Evolutionary conservation across 306 rosid genomes (phyloP).

Genomic region (Herpetospermum pedunculosum): DNA sequence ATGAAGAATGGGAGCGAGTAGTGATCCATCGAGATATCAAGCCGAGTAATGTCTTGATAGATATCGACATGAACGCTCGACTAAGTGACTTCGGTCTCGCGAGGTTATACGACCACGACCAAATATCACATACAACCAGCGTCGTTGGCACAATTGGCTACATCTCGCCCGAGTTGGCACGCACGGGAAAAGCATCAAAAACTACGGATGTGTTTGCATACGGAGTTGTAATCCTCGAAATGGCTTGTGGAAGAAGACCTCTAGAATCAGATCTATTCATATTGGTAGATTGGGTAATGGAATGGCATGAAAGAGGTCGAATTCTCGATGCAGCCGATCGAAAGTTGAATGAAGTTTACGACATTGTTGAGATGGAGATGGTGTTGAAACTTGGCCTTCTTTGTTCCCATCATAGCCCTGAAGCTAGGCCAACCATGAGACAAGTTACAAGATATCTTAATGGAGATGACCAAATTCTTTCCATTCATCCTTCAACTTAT

Average conservation of each 20-base stretch:
- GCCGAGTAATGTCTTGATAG: slow-evolving; percentile 50
- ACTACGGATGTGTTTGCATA: slow-evolving; percentile 50
- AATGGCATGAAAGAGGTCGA: slow-evolving; percentile 20
- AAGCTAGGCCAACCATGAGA: slow-evolving; percentile 51
- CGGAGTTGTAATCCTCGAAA: slow-evolving; percentile 59
- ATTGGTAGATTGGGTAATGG: slow-evolving; percentile 46
- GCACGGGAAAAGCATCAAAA: slow-evolving; percentile 43
- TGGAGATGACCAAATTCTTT: slow-evolving; percentile 42
- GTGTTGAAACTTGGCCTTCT: slow-evolving; percentile 49
- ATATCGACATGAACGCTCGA: slow-evolving; percentile 30
- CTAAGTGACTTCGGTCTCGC: slow-evolving; percentile 71
- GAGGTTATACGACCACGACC: slow-evolving; percentile 46
- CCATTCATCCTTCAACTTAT: slow-evolving; percentile 21
- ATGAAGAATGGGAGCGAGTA: slow-evolving; percentile 64
- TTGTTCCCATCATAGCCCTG: slow-evolving; percentile 32
- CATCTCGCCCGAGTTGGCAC: slow-evolving; percentile 54
- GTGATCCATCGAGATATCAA: slow-evolving; percentile 65
- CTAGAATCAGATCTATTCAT: slow-evolving; percentile 27
- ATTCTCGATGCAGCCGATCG: slow-evolving; percentile 38
- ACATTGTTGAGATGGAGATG: slow-evolving; percentile 35
- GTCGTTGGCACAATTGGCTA: slow-evolving; percentile 76
- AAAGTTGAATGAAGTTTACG: slow-evolving; percentile 20
- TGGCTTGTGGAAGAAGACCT: slow-evolving; percentile 44
- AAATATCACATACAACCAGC: slow-evolving; percentile 44
- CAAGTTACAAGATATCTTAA: slow-evolving; percentile 36